Percentiles rank a stretch among this genome's conserved stretches.
These are phyloP conservation scores for Gossypioides kirkii DNA, from an alignment of 345 rosid genomes.

Conservation along the genomic window DNA sequence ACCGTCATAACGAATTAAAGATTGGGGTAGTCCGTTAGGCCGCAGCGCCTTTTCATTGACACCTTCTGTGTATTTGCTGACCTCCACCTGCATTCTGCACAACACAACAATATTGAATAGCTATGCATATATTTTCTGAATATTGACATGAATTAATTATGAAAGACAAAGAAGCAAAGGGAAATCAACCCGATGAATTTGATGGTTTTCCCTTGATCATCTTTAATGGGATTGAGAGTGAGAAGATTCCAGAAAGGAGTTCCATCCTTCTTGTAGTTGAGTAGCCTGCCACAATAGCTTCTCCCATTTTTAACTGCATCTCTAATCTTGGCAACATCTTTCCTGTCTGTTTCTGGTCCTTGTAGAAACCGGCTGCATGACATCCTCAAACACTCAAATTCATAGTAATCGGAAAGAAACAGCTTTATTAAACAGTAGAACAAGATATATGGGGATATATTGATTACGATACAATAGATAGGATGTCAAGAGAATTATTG, in stretches of 20 bases:
- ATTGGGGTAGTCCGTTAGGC: constrained; percentile 83
- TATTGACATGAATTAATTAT: neutral
- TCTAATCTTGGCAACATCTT: constrained; percentile 73
- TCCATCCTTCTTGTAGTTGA: constrained; percentile 89
- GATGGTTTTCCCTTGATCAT: constrained; percentile 68
- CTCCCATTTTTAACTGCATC: constrained; percentile 63
- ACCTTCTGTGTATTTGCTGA: constrained; percentile 95
- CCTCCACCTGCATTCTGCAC: constrained; percentile 97
- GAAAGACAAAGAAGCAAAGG: neutral
- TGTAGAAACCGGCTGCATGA: constrained; percentile 87
- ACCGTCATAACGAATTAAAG: constrained; percentile 92
- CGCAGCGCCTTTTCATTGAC: constrained; percentile 60
- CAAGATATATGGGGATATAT: neutral
- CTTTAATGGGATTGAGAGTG: constrained; percentile 87
- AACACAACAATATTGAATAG: constrained; percentile 5
- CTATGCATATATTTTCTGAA: neutral
- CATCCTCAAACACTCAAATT: neutral
- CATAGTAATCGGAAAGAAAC: neutral
- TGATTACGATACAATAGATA: neutral
- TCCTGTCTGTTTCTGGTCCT: constrained; percentile 76
- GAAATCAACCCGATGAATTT: constrained; percentile 78
- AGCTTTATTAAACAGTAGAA: neutral
- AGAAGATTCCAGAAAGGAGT: constrained; percentile 98
- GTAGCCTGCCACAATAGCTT: constrained; percentile 84
- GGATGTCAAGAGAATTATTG: neutral